Conservation (phyloP, 2,329 filamentous ascomycete genomes). For the Pseudogymnoascus destructans region DNA sequence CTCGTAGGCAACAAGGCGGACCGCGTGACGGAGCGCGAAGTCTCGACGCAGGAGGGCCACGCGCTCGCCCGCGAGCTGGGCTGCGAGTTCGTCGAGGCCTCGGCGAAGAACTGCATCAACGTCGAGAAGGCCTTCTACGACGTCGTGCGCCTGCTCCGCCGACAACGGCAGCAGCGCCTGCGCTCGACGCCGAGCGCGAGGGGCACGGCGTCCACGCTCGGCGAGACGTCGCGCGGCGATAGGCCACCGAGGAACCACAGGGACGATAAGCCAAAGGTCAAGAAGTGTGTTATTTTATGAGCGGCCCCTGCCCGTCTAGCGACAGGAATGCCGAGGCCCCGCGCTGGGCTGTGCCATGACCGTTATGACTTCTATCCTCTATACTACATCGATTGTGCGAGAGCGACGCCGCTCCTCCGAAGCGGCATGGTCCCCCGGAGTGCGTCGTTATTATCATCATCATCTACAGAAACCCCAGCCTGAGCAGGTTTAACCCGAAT, state of each 20-base stretch:
- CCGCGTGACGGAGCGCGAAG: conserved; percentile 86
- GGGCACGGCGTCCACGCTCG: conserved; percentile 13
- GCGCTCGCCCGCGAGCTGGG: conserved; percentile 82
- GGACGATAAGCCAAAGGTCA: conserved; percentile 13
- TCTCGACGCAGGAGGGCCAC: conserved; percentile 90
- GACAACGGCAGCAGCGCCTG: conserved; percentile 50
- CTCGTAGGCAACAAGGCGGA: conserved; percentile 98
- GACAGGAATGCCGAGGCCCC: background rate
- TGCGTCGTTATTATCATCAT: conserved; percentile 2
- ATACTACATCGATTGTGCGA: conserved; percentile 8
- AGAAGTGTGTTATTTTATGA: conserved; percentile 27
- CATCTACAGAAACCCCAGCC: background rate
- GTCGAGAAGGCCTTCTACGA: conserved; percentile 98
- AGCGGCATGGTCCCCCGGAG: background rate
- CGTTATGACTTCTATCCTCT: conserved; percentile 8
- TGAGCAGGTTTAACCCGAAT: background rate
- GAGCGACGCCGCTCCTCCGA: conserved; percentile 1
- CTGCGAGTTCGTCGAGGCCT: conserved; percentile 94
- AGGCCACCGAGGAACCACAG: conserved; percentile 22
- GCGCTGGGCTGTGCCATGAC: background rate
- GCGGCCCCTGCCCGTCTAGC: background rate
- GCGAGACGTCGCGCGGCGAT: conserved; percentile 15
- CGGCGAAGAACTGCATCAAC: conserved; percentile 95
- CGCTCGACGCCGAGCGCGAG: conserved; percentile 16
- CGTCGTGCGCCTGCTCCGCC: conserved; percentile 79